Evolutionary conservation across 2,329 filamentous ascomycete genomes (phyloP).

Genomic region (Neoarthrinium moseri): DNA sequence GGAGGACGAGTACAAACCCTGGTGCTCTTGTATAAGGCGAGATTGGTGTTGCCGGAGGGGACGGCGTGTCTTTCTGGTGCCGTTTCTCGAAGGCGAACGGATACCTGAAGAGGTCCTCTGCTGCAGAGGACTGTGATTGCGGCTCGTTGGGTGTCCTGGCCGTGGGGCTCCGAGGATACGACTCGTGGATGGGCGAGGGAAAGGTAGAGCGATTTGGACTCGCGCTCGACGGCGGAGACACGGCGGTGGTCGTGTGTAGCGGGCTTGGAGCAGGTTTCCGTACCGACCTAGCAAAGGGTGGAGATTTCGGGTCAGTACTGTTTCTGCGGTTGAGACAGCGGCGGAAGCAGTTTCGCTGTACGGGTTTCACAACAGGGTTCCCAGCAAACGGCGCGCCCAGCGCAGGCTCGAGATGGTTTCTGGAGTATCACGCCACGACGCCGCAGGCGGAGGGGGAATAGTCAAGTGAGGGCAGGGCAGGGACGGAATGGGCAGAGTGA

Average conservation of each 20-base stretch:
- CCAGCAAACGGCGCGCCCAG: slow-evolving; percentile 5
- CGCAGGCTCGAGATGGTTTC: too few relatives aligned
- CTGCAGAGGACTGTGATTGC: slow-evolving; percentile 8
- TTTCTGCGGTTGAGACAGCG: neutral
- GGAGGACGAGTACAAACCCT: slow-evolving; percentile 21
- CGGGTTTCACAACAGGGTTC: slow-evolving; percentile 13
- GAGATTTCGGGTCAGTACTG: slow-evolving; percentile 29
- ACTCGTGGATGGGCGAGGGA: slow-evolving; percentile 25
- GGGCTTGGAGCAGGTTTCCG: slow-evolving; percentile 49
- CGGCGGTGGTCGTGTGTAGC: slow-evolving; percentile 41
- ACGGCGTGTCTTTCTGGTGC: slow-evolving; percentile 16
- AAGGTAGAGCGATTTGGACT: slow-evolving; percentile 38
- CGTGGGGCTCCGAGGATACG: slow-evolving; percentile 23
- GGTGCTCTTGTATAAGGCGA: slow-evolving; percentile 14
- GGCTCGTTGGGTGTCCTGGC: slow-evolving; percentile 11
- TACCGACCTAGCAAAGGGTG: slow-evolving; percentile 40
- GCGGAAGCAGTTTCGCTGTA: slow-evolving; percentile 17
- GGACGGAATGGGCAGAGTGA: neutral
- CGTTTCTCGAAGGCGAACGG: slow-evolving; percentile 10
- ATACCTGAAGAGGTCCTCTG: slow-evolving; percentile 11
- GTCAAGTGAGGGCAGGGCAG: neutral
- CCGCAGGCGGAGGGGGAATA: neutral
- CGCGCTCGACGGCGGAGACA: slow-evolving; percentile 41
- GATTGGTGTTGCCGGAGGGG: slow-evolving; percentile 21
- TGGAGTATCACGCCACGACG: too few relatives aligned